Conservation (phyloP, 371 early-diverging fungal species). For the Mortierella sp. region DNA sequence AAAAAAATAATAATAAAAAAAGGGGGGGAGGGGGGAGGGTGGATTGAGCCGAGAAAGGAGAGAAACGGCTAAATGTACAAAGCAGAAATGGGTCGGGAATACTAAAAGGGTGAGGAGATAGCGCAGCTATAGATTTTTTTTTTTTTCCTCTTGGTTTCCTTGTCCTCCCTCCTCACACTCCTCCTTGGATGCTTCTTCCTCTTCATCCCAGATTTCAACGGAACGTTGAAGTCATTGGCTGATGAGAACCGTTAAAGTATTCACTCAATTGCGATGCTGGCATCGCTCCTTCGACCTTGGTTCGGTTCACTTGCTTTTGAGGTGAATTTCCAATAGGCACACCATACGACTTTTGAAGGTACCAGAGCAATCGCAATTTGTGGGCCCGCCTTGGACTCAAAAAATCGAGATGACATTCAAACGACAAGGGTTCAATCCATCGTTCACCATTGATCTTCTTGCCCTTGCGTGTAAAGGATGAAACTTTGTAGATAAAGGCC, state of each 20-base stretch:
- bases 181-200: no score
- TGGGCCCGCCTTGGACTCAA: constrained; percentile 48
- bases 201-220: no score
- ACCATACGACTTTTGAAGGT: constrained; percentile 44
- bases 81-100: not conserved
- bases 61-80: no score
- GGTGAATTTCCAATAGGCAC: constrained; percentile 24
- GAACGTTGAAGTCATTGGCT: constrained; percentile 5
- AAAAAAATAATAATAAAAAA: no score
- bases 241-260: constrained; percentile 23
- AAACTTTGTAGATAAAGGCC: constrained; percentile 52
- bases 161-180: not conserved
- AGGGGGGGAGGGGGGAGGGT: no score
- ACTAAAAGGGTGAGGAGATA: not conserved
- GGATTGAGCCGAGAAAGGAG: no score
- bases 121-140: no score
- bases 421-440: constrained; percentile 47
- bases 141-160: not conserved
- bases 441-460: constrained; percentile 47
- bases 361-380: constrained; percentile 44
- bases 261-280: constrained; percentile 35
- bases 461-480: constrained; percentile 50
- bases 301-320: constrained; percentile 26
- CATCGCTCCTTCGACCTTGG: constrained; percentile 46
- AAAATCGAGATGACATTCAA: constrained; percentile 50